Conservation (phyloP, 371 early-diverging fungal species). For the Syncephalis plumigaleata region DNA sequence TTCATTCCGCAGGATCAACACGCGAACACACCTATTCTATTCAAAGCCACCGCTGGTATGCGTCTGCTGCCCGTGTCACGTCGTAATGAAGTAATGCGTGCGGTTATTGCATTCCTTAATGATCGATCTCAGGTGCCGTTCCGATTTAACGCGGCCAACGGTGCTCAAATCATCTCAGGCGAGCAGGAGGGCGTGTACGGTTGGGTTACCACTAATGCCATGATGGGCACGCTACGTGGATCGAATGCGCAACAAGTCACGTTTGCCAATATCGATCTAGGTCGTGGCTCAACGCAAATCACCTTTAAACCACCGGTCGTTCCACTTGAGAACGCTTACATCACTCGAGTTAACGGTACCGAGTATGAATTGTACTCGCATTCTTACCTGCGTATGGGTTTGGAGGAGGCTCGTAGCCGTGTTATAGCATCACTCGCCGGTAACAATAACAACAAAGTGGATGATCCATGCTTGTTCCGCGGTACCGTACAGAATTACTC, state of each 20-base stretch:
- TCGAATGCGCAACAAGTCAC: slow-evolving; percentile 15
- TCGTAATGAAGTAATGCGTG: slow-evolving; percentile 30
- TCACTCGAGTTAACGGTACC: slow-evolving; percentile 25
- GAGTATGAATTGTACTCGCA: slow-evolving; percentile 52
- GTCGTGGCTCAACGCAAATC: slow-evolving; percentile 74
- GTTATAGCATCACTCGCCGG: slow-evolving; percentile 17
- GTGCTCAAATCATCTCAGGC: slow-evolving; percentile 72
- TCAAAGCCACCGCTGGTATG: slow-evolving; percentile 92
- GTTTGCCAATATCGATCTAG: slow-evolving; percentile 80
- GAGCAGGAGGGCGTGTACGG: slow-evolving; percentile 87
- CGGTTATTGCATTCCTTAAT: slow-evolving; percentile 15
- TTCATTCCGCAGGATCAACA: slow-evolving; percentile 46
- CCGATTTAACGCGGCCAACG: slow-evolving; percentile 34
- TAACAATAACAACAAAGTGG: too few species aligned
- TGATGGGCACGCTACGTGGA: slow-evolving; percentile 42
- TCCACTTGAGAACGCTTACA: slow-evolving; percentile 3
- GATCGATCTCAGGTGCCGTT: background rate
- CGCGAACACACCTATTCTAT: slow-evolving; percentile 54
- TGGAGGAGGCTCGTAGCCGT: slow-evolving; percentile 75
- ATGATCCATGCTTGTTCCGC: too few species aligned
- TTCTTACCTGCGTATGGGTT: slow-evolving; percentile 83
- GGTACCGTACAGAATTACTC: too few species aligned
- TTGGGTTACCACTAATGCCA: slow-evolving; percentile 85
- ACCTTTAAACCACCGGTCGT: slow-evolving; percentile 43
- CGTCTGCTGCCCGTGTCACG: slow-evolving; percentile 44